Conservation (phyloP, 352 stramenopile species). For the Phytophthora capsici region DNA sequence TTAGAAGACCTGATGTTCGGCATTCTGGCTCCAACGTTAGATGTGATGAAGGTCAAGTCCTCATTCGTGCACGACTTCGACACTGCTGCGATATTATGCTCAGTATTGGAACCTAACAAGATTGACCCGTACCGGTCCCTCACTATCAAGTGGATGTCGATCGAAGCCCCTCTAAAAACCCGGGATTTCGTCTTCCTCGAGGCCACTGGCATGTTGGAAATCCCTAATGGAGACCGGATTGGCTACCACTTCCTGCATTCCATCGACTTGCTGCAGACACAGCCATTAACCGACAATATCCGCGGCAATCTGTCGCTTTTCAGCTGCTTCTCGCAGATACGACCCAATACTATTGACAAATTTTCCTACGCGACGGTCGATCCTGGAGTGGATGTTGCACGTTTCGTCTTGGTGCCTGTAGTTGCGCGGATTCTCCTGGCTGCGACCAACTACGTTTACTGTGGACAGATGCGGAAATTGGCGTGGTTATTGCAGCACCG, state of each 20-base stretch:
- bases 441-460: constrained; percentile 40
- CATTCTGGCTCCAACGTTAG: constrained; percentile 22
- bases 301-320: constrained; percentile 46
- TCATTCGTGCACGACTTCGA: constrained; percentile 20
- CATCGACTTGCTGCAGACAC: constrained; percentile 40
- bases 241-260: constrained; percentile 23
- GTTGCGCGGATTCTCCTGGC: constrained; percentile 36
- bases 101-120: constrained; percentile 20
- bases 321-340: constrained; percentile 43
- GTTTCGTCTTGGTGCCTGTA: constrained; percentile 22
- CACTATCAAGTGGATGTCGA: constrained; percentile 36
- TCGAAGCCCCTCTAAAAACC: constrained; percentile 14
- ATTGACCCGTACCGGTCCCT: constrained; percentile 30
- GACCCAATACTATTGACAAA: constrained; percentile 38
- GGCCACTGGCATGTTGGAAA: background rate
- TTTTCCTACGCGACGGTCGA: constrained; percentile 35
- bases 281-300: constrained; percentile 28
- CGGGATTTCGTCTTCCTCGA: constrained; percentile 1
- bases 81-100: constrained; percentile 8
- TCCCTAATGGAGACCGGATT: background rate
- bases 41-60: constrained; percentile 31
- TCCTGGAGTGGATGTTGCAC: constrained; percentile 25
- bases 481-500: constrained; percentile 38
- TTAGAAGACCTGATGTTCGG: constrained; percentile 41
- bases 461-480: constrained; percentile 56